phyloP scores from a whole-genome alignment of 371 early-diverging fungal species.

The Apophysomyces sp. region DNA sequence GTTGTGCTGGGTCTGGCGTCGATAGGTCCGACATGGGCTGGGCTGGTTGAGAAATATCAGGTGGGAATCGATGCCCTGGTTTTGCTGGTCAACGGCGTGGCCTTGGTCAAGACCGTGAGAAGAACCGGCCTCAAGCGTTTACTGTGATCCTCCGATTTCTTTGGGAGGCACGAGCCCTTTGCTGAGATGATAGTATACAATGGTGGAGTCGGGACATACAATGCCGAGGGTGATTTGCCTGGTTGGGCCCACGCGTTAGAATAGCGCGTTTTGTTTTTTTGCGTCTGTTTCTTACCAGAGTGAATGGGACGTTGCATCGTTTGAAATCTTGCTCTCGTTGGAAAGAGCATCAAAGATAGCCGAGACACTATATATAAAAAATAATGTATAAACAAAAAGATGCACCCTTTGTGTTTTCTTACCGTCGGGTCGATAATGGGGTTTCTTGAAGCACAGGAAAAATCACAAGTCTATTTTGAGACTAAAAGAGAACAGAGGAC shows the following conservation, averaged over 20 bases:
- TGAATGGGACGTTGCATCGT: not conserved
- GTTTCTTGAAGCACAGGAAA: conserved; percentile 12
- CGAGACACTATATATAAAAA: conserved; percentile 8
- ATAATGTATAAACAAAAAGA: not conserved
- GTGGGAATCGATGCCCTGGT: conserved; percentile 16
- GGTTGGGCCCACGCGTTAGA: not conserved
- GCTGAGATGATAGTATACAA: conserved; percentile 43
- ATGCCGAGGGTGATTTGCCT: conserved; percentile 44
- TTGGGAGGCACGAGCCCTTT: conserved; percentile 27
- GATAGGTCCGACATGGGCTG: conserved; percentile 22
- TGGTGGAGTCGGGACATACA: conserved; percentile 43
- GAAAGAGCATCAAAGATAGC: conserved; percentile 15
- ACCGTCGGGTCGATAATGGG: conserved; percentile 13
- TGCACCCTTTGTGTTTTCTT: not conserved
- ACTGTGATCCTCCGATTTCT: conserved; percentile 5
- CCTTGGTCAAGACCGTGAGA: conserved; percentile 31
- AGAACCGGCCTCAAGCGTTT: conserved; percentile 30
- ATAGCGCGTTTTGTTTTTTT: not conserved
- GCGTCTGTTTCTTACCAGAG: not conserved
- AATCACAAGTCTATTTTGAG: conserved; percentile 12
- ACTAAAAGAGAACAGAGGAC: not conserved
- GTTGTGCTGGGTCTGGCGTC: conserved; percentile 31
- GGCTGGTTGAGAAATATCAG: not conserved
- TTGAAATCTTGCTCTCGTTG: not conserved
- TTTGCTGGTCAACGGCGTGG: conserved; percentile 24